Evolutionary conservation across 352 stramenopile species (phyloP).

Genomic region (Discostella stelligera): DNA sequence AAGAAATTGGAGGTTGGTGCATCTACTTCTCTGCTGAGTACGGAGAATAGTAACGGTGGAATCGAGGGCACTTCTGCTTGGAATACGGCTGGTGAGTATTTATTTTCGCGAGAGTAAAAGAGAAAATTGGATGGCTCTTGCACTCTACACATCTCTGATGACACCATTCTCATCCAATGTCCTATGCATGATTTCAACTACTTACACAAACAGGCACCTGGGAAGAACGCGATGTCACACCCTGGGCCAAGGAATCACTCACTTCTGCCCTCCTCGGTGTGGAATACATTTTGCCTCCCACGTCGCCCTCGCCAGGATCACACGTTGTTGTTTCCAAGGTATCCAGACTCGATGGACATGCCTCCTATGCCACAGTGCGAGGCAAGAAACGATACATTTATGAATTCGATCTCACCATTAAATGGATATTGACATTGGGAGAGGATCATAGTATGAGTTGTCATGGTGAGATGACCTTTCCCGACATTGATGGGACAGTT

Average conservation of each 20-base stretch:
- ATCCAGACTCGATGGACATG: conserved; percentile 54
- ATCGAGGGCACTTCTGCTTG: conserved; percentile 62
- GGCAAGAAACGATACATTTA: conserved; percentile 81
- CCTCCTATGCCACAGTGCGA: conserved; percentile 63
- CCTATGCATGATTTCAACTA: not conserved
- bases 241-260: conserved; percentile 72
- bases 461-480: conserved; percentile 61
- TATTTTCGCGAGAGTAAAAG: not conserved
- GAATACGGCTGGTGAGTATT: conserved; percentile 66
- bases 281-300: conserved; percentile 57
- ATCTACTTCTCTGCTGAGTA: conserved; percentile 1
- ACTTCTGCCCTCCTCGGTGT: conserved; percentile 46
- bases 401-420: conserved; percentile 64
- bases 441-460: conserved; percentile 42
- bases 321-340: conserved; percentile 40
- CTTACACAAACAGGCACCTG: conserved; percentile 52
- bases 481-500: conserved; percentile 74
- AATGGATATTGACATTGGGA: conserved; percentile 56
- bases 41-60: not conserved
- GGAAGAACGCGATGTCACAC: conserved; percentile 75
- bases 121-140: not conserved
- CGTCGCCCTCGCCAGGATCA: conserved; percentile 59
- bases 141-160: not conserved
- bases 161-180: not conserved
- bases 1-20: conserved; percentile 77